Percentiles rank a stretch among this genome's conserved stretches.
Evolutionary conservation across 2,329 filamentous ascomycete genomes (phyloP).

Genomic region (Coniella lustricola): DNA sequence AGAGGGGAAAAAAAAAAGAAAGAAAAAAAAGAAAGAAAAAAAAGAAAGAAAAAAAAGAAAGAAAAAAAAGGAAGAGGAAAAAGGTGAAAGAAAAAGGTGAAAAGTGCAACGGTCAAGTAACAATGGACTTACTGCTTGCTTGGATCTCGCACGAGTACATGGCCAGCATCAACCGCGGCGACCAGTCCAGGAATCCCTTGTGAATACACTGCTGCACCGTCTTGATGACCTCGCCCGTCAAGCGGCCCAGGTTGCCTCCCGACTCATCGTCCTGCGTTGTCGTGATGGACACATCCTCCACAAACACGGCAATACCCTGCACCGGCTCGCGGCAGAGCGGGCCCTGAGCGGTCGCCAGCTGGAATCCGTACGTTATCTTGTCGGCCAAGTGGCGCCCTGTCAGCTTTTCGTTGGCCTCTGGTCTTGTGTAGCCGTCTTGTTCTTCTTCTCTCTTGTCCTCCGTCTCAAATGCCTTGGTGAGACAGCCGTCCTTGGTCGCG

Average conservation of each 20-base stretch:
- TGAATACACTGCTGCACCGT: constrained; percentile 78
- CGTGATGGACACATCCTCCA: constrained; percentile 69
- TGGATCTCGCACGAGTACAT: constrained; percentile 99
- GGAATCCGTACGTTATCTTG: constrained; percentile 90
- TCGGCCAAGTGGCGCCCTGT: constrained; percentile 68
- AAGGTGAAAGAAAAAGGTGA: too few relatives aligned
- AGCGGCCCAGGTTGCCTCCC: constrained; percentile 62
- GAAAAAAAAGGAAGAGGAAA: too few relatives aligned
- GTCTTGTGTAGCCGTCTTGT: too few relatives aligned
- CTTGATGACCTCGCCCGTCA: constrained; percentile 92
- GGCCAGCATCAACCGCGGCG: constrained; percentile 84
- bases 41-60: too few relatives aligned
- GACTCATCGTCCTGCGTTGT: constrained; percentile 43
- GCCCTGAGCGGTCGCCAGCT: constrained; percentile 81
- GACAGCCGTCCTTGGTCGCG: constrained; percentile 63
- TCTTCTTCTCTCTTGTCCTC: constrained; percentile 26
- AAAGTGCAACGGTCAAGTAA: too few relatives aligned
- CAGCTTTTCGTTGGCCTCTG: constrained; percentile 42
- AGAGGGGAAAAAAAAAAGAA: too few relatives aligned
- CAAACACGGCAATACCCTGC: constrained; percentile 83
- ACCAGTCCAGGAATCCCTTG: constrained; percentile 90
- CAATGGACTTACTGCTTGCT: constrained; percentile 64
- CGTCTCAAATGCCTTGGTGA: constrained; percentile 59
- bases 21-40: too few relatives aligned
- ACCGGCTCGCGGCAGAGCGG: constrained; percentile 89